Evolutionary conservation across 441 rosid species (phyloP).

Genomic region (Iberis amara): DNA sequence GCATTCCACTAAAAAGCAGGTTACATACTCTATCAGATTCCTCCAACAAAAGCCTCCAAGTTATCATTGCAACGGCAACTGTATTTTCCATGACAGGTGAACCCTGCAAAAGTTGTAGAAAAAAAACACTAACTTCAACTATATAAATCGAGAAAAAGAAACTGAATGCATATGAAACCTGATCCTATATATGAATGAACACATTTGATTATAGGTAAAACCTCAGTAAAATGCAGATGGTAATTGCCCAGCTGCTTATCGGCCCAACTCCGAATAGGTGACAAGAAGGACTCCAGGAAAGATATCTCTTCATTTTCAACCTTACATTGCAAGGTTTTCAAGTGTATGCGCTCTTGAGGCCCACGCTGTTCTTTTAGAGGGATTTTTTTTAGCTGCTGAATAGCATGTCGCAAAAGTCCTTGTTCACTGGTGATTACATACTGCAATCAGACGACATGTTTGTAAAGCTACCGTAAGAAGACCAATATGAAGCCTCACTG

Average conservation of each 20-base stretch:
- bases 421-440: constrained; percentile 79
- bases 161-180: background rate
- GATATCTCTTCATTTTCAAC: constrained; percentile 64
- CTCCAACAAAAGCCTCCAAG: constrained; percentile 84
- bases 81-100: constrained; percentile 67
- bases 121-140: constrained; percentile 10
- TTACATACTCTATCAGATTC: constrained; percentile 76
- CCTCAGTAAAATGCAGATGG: constrained; percentile 89
- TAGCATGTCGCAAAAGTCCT: constrained; percentile 75
- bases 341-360: constrained; percentile 92
- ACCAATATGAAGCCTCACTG: constrained; percentile 18
- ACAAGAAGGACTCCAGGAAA: constrained; percentile 81
- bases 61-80: constrained; percentile 76
- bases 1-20: constrained; percentile 11
- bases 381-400: constrained; percentile 84
- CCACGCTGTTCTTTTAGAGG: constrained; percentile 91
- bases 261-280: constrained; percentile 87
- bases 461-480: constrained; percentile 7
- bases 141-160: constrained; percentile 5
- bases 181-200: constrained; percentile 4
- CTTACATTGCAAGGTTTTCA: constrained; percentile 68
- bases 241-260: constrained; percentile 89
- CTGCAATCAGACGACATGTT: constrained; percentile 48
- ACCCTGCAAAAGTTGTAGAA: constrained; percentile 42
- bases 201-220: constrained; percentile 25